Conservation (phyloP, 805 yeast species). For the Saturnispora galanensis region DNA sequence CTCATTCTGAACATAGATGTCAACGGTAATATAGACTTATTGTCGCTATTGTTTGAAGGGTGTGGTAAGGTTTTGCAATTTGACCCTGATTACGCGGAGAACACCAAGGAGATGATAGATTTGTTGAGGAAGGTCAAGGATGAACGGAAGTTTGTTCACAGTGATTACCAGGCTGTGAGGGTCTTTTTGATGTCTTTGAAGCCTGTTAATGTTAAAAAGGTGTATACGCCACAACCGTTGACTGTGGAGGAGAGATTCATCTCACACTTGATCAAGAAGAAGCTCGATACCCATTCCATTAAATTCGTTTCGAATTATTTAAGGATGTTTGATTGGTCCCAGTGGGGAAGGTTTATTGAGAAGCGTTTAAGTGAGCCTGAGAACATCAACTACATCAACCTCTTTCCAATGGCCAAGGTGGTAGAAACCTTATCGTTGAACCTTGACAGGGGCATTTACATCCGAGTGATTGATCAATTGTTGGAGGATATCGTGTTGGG, state of each 20-base stretch:
- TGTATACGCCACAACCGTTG: constrained; percentile 22
- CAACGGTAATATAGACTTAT: constrained; percentile 55
- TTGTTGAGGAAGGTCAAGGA: constrained; percentile 42
- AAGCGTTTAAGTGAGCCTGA: constrained; percentile 51
- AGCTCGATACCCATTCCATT: constrained; percentile 32
- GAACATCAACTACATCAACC: constrained; percentile 46
- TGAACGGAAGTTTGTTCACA: constrained; percentile 39
- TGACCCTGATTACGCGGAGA: constrained; percentile 43
- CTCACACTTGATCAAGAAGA: constrained; percentile 40
- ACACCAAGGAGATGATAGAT: constrained; percentile 56
- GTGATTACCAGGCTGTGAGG: constrained; percentile 49
- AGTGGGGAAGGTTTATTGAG: constrained; percentile 23
- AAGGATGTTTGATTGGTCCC: constrained; percentile 37
- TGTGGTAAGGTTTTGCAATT: constrained; percentile 58
- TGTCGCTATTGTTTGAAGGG: constrained; percentile 62
- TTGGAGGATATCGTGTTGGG: constrained; percentile 59
- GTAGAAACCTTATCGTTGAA: constrained; percentile 29
- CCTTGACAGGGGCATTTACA: constrained; percentile 19
- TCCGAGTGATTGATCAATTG: constrained; percentile 44
- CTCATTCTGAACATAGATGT: constrained; percentile 42
- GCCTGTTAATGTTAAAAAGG: constrained; percentile 39
- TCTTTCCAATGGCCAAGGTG: constrained; percentile 40
- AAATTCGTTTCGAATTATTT: constrained; percentile 30
- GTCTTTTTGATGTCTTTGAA: constrained; percentile 44
- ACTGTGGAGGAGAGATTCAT: constrained; percentile 39